phyloP scores from a whole-genome alignment of 768 basidiomycete species.

The Clathrus columnatus region DNA sequence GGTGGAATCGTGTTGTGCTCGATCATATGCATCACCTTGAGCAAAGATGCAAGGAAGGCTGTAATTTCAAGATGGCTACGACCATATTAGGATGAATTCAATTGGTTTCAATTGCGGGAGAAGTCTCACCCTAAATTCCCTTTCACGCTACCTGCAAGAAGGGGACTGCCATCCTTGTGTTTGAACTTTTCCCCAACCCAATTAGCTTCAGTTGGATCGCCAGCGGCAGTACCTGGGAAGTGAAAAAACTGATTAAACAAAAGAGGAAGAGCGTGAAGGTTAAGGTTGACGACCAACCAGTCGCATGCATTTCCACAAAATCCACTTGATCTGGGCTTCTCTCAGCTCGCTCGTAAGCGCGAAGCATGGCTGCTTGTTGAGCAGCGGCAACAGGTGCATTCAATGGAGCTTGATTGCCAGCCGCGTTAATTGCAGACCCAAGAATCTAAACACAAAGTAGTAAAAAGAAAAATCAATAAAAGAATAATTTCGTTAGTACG shows the following conservation, averaged over 20 bases:
- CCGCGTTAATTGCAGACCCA: slow-evolving; percentile 30
- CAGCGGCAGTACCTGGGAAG: slow-evolving; percentile 18
- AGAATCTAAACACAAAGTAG: slow-evolving; percentile 26
- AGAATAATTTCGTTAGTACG: neutral
- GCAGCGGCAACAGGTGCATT: slow-evolving; percentile 30
- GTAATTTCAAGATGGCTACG: slow-evolving; percentile 32
- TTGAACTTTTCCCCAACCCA: slow-evolving; percentile 6
- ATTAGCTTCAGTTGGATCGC: slow-evolving; percentile 12
- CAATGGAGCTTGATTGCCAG: slow-evolving; percentile 28
- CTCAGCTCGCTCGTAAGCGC: slow-evolving; percentile 25
- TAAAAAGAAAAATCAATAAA: neutral
- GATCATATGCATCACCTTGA: slow-evolving; percentile 35
- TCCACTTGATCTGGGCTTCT: slow-evolving; percentile 33
- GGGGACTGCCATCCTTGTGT: slow-evolving; percentile 17
- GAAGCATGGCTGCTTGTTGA: slow-evolving; percentile 29
- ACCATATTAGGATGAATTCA: neutral
- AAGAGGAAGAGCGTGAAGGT: neutral
- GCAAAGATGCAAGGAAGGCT: slow-evolving; percentile 36
- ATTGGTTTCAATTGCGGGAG: neutral
- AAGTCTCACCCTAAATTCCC: slow-evolving; percentile 17
- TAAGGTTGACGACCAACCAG: slow-evolving; percentile 22
- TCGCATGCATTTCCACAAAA: slow-evolving; percentile 43
- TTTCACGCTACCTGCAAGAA: slow-evolving; percentile 12
- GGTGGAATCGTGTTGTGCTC: slow-evolving; percentile 29
- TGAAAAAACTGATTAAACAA: neutral